Evolutionary conservation across 345 rosid genomes (phyloP), one percentile per base, ranked within the genome.

Genomic region (Lenwebbia sp.): DNA sequence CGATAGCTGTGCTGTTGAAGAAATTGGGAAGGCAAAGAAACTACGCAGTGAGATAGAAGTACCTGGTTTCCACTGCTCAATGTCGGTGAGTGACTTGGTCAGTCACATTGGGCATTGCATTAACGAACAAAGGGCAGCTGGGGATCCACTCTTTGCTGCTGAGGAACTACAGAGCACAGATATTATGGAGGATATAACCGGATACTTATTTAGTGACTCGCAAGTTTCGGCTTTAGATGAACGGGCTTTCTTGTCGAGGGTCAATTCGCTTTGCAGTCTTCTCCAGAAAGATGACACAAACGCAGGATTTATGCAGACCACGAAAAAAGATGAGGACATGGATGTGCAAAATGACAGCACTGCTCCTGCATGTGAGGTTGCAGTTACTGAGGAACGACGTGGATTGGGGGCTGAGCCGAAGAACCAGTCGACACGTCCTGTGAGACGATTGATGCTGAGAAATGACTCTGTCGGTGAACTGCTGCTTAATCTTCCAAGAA

Each of bases 401-500:
- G 81, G 47, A 52, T 88, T 87, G 50, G 84, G 91, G 65, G 78
- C 86, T 89, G 89, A 89, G 90, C 47, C 0, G 7, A 33, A 22
- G 26, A 70, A 37, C 4, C 26, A 70, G 81, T 37, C 47, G 26
- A 19, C 81, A 19, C 7, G 2, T 19, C 81, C 81, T 10, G 89
- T 55, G 52, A 54, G 84, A 19, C 75, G 60, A 21, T 85, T 87
- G 37, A 91, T 93, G 94, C 90, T 89, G 2, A 91, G 96, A 85
- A 92, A 93, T 51, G 96, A 95, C 56, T 93, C 95, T 2, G 88
- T 91, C 8, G 93, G 93, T 65, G 98, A 94, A 33, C 91, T 92
- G 90, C 91, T 94, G 83, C 93, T 92, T 83, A 89, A 89, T 86
- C 96, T 94, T 62, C 98, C 95, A 15, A 88, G 94, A 87, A 95